Evolutionary conservation across 1,139 yeast species (phyloP).

Genomic region (Barnettozyma hawaiiensis): DNA sequence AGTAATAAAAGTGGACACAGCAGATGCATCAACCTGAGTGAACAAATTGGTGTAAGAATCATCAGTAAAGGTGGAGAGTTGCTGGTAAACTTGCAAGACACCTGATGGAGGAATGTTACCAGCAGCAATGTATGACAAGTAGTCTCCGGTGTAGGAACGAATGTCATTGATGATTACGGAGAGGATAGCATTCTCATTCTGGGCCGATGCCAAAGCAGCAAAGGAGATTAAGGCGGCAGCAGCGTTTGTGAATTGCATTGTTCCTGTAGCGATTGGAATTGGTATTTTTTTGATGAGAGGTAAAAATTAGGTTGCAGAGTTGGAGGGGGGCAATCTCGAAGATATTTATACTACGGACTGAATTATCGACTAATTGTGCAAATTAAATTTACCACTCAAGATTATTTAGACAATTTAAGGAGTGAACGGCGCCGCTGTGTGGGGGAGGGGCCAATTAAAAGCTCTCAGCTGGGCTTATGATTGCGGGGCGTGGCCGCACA

Average conservation of each 20-base stretch:
- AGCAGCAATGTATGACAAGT: constrained; percentile 24
- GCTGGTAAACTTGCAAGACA: constrained; percentile 31
- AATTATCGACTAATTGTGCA: too few relatives aligned
- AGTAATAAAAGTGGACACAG: constrained; percentile 32
- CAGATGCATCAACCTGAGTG: constrained; percentile 25
- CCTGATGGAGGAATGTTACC: constrained; percentile 27
- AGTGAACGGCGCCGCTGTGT: too few relatives aligned
- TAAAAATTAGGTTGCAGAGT: neutral
- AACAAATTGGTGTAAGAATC: constrained; percentile 36
- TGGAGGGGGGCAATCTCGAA: neutral
- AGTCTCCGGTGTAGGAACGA: constrained; percentile 26
- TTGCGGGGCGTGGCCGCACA: too few relatives aligned
- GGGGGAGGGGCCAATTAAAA: too few relatives aligned
- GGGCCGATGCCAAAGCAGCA: neutral
- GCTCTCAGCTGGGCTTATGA: too few relatives aligned
- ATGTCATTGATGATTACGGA: constrained; percentile 28
- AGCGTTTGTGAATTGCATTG: constrained; percentile 1
- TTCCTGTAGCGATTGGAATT: neutral
- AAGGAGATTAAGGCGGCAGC: neutral
- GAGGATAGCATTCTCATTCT: neutral
- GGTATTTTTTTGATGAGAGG: neutral
- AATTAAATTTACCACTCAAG: too few relatives aligned
- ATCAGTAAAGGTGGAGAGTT: constrained; percentile 36
- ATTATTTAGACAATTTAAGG: too few relatives aligned
- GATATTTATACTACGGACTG: neutral